phyloP scores from a whole-genome alignment of 495 filamentous ascomycete genomes.

The Penicillium mononematosum region DNA sequence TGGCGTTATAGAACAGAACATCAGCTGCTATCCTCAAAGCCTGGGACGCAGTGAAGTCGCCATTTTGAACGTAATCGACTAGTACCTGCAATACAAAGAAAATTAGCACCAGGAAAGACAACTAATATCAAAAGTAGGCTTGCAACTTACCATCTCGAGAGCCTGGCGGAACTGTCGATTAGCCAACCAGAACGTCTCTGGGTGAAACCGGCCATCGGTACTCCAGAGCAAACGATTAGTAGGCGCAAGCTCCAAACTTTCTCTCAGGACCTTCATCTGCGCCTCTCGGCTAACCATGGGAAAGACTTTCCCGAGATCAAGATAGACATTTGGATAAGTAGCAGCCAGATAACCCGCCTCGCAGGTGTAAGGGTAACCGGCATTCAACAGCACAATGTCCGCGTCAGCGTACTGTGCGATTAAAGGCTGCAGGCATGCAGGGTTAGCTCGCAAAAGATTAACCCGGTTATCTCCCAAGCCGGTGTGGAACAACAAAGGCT shows the following conservation, averaged over 20 bases:
- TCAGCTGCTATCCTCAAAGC: conserved; percentile 58
- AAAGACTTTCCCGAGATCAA: conserved; percentile 86
- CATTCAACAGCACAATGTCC: conserved; percentile 78
- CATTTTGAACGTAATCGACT: conserved; percentile 57
- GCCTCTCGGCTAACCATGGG: conserved; percentile 78
- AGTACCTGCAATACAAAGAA: conserved; percentile 48
- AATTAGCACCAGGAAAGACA: conserved; percentile 7
- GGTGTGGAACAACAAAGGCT: conserved; percentile 85
- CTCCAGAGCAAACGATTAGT: conserved; percentile 80
- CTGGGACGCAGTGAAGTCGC: conserved; percentile 56
- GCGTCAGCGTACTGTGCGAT: conserved; percentile 67
- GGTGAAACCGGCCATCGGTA: conserved; percentile 79
- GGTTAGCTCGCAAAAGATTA: conserved; percentile 65
- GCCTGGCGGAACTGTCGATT: conserved; percentile 75
- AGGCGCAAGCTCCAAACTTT: conserved; percentile 76
- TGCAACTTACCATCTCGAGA: conserved; percentile 55
- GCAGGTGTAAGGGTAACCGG: conserved; percentile 79
- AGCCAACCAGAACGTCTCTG: conserved; percentile 79
- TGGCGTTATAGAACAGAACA: conserved; percentile 70
- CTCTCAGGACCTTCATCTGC: conserved; percentile 68
- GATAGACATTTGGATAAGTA: conserved; percentile 78
- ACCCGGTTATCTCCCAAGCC: conserved; percentile 87
- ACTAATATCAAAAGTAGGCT: not conserved
- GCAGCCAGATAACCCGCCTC: conserved; percentile 80
- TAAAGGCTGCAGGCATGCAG: conserved; percentile 72